Evolutionary conservation across 1,284 basidiomycete genomes (phyloP), one percentile per base, ranked within the genome.

Genomic region (Ustilago trichophora): DNA sequence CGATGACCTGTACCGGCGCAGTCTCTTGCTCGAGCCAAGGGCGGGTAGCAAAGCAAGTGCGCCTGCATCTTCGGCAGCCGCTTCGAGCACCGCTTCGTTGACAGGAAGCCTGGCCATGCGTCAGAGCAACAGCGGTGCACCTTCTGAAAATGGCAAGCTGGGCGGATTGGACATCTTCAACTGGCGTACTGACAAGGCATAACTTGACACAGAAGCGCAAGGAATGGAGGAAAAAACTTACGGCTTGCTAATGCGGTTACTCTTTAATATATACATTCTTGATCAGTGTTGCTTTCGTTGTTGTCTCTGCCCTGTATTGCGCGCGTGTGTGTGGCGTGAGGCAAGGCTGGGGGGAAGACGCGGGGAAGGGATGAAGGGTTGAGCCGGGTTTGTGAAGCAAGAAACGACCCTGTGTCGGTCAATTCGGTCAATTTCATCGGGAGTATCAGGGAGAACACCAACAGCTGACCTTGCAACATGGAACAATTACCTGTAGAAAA

Each of bases 11-110:
- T 82, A 81, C 50, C 59, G 76, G 9, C 71, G 75, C 55, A 78
- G 75, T 31, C 35, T 80, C 60, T 32, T 70, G 48, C 72, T 82
- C 12, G 80, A 82, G 59, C 80, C 80, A 13, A 68, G 80, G 12
- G 59, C 60, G 2, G 52, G 54, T n/a, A 48, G 45, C 25, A 54
- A 54, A 36, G 29, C 25, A 4, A 11, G n/a, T 19, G 44, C 32
- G 12, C 15, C 51, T 3, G 36, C 27, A 4, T 29, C 42, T n/a
- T 26, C 37, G 8, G 15, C 35, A 8, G 25, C 31, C 6, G 18
- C 27, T 5, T 24, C 49, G 21, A 49, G 48, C 7, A 53, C 54
- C 24, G 37, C 55, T 12, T 55, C 49, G 29, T 13, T 45, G 50
- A 58, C 49, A 5, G 65, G 58, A n/a, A 68, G 65, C 16, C 21